phyloP scores from a whole-genome alignment of 2,329 filamentous ascomycete genomes.

The Aspergillus sp. region DNA sequence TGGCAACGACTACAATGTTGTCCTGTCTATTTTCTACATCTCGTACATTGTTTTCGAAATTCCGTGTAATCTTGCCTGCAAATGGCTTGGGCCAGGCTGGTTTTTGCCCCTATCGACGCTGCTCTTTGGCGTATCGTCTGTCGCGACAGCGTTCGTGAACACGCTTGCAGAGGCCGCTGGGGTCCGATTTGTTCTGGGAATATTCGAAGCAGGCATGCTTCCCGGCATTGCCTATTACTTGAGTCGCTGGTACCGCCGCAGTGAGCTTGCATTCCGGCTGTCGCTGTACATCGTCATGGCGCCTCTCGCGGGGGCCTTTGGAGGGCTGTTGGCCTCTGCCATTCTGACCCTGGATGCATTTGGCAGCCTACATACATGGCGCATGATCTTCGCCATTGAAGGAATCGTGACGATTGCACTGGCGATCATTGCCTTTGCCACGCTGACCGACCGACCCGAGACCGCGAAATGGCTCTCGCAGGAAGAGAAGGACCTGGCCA shows the following conservation, averaged over 20 bases:
- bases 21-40: constrained; percentile 70
- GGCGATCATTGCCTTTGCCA: constrained; percentile 61
- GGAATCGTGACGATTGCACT: constrained; percentile 63
- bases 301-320: constrained; percentile 69
- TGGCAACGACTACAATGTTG: constrained; percentile 67
- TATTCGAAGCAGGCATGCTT: constrained; percentile 73
- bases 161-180: constrained; percentile 54
- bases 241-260: constrained; percentile 69
- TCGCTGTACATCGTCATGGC: constrained; percentile 70
- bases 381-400: constrained; percentile 73
- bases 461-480: constrained; percentile 65
- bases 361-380: constrained; percentile 59
- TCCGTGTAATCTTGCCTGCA: constrained; percentile 67
- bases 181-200: constrained; percentile 66
- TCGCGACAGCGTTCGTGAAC: constrained; percentile 66
- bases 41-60: constrained; percentile 74
- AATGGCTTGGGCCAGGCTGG: constrained; percentile 71
- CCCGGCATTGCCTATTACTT: constrained; percentile 75
- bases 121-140: constrained; percentile 62
- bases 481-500: constrained; percentile 66
- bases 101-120: constrained; percentile 65
- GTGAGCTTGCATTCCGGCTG: constrained; percentile 66
- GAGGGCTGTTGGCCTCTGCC: constrained; percentile 63
- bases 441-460: constrained; percentile 67
- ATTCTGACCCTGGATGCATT: constrained; percentile 64